Base-by-base conservation (phyloP, 2,329 filamentous ascomycete genomes). In the Alternaria gaisen region DNA sequence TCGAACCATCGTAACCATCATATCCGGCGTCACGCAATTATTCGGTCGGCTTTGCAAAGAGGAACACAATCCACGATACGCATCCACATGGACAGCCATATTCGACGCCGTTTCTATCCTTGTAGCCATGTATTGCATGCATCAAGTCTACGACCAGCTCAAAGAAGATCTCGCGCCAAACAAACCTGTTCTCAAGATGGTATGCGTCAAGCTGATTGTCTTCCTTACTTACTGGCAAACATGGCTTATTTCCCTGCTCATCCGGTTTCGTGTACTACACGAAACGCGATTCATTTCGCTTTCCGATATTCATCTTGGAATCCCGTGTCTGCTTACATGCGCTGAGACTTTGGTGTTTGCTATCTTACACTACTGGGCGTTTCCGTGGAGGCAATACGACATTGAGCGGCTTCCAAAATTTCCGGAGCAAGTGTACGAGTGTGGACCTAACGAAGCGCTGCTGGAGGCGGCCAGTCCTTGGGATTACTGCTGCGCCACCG, bases 171-270 rank as follows among this genome's bases (percentile, higher is more conserved):
- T 97, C 26, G 83, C 85, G 8, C 85, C 89, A 55, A 87, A 96
- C 73, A 84, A 82, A 18, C 91, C 92, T 0, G 90, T 94, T 67
- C 79, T 94, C 66, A 97, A 97, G 79, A 88, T 97, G 26, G 75
- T 93, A 20, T 91, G 92, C 72, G 95, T 97, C 80, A 97, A 97
- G 79, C 85, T 96, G 28, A 92, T 96, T 73, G 93, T 97, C 72
- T 97, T 97, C 83, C 85, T 97, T 68, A 93, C 90, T 36, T 96
- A 96, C 79, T 97, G 93, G 93, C 93, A 97, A 74, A 50, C 46
- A 38, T 50, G 46, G 46, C 46, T 50, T 36, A 73, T 90, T 60
- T 80, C 91, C 20, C 86, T 86, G 18, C 34, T 30, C 34, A 80
- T 84, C 77, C 87, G 87, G 0, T 84, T 85, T 5, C 84, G 91